Percentiles rank a stretch among this genome's conserved stretches.
phyloP scores from a whole-genome alignment of 768 basidiomycete genomes.

The Boletus rubropictus region DNA sequence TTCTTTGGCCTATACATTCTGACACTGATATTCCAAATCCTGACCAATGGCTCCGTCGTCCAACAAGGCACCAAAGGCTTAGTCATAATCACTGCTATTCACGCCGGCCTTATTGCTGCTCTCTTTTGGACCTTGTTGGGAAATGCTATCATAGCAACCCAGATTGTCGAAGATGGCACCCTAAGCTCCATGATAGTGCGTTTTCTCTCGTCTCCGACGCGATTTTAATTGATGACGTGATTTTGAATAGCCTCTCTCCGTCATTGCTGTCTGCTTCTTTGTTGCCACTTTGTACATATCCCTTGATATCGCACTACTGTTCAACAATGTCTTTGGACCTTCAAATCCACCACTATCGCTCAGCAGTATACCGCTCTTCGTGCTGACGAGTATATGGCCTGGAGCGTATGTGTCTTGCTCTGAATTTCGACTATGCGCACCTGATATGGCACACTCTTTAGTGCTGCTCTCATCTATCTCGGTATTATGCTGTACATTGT shows the following conservation, averaged over 20 bases:
- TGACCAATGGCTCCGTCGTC: slow-evolving; percentile 76
- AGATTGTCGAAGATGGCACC: slow-evolving; percentile 90
- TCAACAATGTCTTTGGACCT: slow-evolving; percentile 57
- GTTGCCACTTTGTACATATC: slow-evolving; percentile 75
- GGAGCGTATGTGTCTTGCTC: slow-evolving; percentile 46
- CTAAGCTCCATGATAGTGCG: slow-evolving; percentile 59
- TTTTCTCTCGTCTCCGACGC: slow-evolving; percentile 12
- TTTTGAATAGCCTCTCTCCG: slow-evolving; percentile 50
- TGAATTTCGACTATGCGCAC: background rate
- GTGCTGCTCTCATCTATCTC: slow-evolving; percentile 66
- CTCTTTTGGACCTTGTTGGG: slow-evolving; percentile 77
- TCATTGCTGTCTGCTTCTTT: slow-evolving; percentile 56
- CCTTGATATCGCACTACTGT: slow-evolving; percentile 70
- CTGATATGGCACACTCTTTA: slow-evolving; percentile 21
- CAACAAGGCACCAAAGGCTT: slow-evolving; percentile 70
- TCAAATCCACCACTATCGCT: slow-evolving; percentile 53
- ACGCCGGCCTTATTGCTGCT: slow-evolving; percentile 69
- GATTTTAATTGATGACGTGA: background rate
- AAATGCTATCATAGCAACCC: slow-evolving; percentile 77
- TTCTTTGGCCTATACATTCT: slow-evolving; percentile 64
- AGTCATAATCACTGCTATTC: slow-evolving; percentile 67
- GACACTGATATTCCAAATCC: slow-evolving; percentile 71
- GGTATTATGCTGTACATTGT: slow-evolving; percentile 78
- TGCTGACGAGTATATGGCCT: slow-evolving; percentile 77
- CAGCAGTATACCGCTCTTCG: slow-evolving; percentile 69